phyloP scores from a whole-genome alignment of 345 rosid genomes.

The Gossypium rotundifolium region DNA sequence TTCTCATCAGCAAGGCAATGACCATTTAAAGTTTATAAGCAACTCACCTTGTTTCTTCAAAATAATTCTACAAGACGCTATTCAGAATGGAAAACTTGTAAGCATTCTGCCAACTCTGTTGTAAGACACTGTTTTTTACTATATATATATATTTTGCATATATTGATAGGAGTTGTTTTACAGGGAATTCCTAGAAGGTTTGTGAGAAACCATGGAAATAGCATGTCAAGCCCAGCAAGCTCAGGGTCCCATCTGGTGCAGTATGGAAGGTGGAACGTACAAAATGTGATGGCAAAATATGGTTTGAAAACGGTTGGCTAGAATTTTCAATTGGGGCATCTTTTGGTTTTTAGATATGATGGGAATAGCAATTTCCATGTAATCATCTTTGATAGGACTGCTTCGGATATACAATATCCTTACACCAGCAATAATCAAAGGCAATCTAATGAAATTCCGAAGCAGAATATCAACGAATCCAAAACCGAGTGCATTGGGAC shows the following conservation, averaged over 20 bases:
- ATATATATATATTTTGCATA: too few relatives aligned
- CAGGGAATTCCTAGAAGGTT: neutral
- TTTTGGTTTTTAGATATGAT: slow-evolving; percentile 17
- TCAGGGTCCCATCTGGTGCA: neutral
- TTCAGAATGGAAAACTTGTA: slow-evolving; percentile 9
- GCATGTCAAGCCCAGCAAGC: too few relatives aligned
- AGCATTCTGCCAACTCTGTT: neutral
- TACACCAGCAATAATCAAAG: too few relatives aligned
- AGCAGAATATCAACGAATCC: neutral
- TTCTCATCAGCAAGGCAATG: slow-evolving; percentile 4
- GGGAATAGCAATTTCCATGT: neutral
- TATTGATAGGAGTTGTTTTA: neutral
- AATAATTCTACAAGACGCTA: neutral
- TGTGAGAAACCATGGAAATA: neutral
- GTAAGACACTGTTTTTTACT: neutral
- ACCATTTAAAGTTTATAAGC: neutral
- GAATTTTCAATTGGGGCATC: slow-evolving; percentile 14
- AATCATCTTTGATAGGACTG: too few relatives aligned
- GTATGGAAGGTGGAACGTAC: slow-evolving; percentile 2
- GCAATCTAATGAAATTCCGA: neutral
- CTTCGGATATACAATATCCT: too few relatives aligned
- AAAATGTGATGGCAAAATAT: slow-evolving; percentile 1
- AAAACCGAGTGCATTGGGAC: neutral
- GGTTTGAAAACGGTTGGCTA: slow-evolving; percentile 16
- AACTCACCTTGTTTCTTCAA: neutral